These are phyloP conservation scores for Aspergillus carlsbadensis DNA, from an alignment of 495 filamentous ascomycete species.

Conservation along the genomic window DNA sequence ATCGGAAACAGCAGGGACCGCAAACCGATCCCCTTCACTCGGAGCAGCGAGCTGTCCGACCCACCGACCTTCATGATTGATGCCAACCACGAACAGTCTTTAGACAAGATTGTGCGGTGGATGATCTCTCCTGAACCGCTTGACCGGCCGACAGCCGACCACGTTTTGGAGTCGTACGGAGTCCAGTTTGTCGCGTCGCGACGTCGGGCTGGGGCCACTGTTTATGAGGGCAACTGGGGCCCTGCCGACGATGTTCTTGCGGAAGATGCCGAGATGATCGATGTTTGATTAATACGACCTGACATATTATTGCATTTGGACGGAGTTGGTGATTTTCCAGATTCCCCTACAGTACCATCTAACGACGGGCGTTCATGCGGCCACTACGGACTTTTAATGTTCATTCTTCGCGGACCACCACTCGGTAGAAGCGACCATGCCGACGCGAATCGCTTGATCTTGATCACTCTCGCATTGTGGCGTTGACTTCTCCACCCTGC, in stretches of 20 bases:
- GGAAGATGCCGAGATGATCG: conserved; percentile 74
- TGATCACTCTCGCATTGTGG: background rate
- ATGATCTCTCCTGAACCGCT: conserved; percentile 79
- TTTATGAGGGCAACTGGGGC: conserved; percentile 95
- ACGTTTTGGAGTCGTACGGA: conserved; percentile 66
- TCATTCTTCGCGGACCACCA: conserved; percentile 12
- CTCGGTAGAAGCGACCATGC: background rate
- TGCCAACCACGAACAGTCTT: conserved; percentile 60
- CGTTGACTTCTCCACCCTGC: background rate
- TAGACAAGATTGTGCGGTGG: conserved; percentile 81
- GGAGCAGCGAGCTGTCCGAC: conserved; percentile 65
- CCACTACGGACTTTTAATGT: conserved; percentile 20
- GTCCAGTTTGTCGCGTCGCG: conserved; percentile 73
- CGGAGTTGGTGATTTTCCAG: conserved; percentile 36
- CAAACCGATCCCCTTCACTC: conserved; percentile 33
- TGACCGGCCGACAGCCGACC: conserved; percentile 70
- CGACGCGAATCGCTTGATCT: too few species aligned
- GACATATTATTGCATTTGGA: conserved; percentile 41
- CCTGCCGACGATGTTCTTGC: conserved; percentile 70
- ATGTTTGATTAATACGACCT: conserved; percentile 52
- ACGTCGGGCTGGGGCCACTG: conserved; percentile 78
- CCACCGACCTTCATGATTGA: conserved; percentile 88
- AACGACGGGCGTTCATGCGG: conserved; percentile 33
- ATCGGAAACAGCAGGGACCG: conserved; percentile 26
- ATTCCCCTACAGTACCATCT: conserved; percentile 33